phyloP scores from a whole-genome alignment of 345 rosid genomes.

The Gossypioides kirkii region DNA sequence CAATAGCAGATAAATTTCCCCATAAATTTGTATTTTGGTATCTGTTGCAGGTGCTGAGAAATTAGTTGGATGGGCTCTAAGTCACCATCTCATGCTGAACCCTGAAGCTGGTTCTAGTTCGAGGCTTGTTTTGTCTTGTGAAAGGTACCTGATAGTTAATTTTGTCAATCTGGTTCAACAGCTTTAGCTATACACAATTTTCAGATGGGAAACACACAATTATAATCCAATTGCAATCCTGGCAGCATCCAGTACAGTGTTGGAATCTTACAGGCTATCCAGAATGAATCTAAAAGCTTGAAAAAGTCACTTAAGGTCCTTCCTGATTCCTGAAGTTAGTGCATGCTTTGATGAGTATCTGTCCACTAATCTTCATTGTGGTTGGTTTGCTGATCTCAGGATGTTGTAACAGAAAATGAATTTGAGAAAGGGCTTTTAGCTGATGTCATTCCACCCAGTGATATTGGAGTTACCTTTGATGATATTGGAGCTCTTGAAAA shows the following conservation, averaged over 20 bases:
- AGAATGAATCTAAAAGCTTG: slow-evolving; percentile 67
- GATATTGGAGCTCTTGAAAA: slow-evolving; percentile 92
- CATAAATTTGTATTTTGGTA: slow-evolving; percentile 3
- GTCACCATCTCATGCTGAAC: slow-evolving; percentile 73
- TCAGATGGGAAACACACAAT: background rate
- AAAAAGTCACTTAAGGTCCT: slow-evolving; percentile 83
- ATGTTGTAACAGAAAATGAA: slow-evolving; percentile 76
- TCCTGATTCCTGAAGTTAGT: background rate
- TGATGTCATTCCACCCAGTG: slow-evolving; percentile 81
- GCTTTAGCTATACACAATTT: too few relatives aligned
- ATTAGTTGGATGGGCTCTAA: slow-evolving; percentile 77
- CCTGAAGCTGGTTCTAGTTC: slow-evolving; percentile 51
- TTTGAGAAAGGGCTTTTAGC: slow-evolving; percentile 74
- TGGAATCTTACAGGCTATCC: slow-evolving; percentile 55
- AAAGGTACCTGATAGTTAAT: slow-evolving; percentile 49
- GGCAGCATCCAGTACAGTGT: slow-evolving; percentile 74
- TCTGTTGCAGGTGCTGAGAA: slow-evolving; percentile 69
- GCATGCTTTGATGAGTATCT: background rate
- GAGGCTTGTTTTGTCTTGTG: slow-evolving; percentile 56
- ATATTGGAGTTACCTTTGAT: slow-evolving; percentile 80
- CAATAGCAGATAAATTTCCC: background rate
- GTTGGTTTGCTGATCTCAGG: slow-evolving; percentile 40
- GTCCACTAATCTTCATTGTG: slow-evolving; percentile 10
- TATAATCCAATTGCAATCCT: slow-evolving; percentile 25
- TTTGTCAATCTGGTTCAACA: background rate